These are phyloP conservation scores for Globisporangium yorkense DNA, from an alignment of 352 stramenopile species.

Conservation along the genomic window DNA sequence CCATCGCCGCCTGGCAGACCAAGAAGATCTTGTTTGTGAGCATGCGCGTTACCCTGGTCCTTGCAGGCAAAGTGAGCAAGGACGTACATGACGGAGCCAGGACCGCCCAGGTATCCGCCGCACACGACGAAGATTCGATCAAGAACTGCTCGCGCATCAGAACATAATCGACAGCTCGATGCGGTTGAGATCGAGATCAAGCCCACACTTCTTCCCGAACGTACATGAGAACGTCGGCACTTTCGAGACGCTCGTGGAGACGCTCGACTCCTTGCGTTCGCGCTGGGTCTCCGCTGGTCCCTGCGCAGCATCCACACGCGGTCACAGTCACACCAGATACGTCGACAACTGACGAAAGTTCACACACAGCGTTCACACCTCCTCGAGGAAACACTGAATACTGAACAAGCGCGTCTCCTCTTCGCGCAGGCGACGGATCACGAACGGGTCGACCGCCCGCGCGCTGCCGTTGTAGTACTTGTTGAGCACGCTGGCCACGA, in stretches of 20 bases:
- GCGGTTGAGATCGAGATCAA: conserved; percentile 1
- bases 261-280: conserved; percentile 31
- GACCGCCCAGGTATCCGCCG: conserved; percentile 33
- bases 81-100: conserved; percentile 53
- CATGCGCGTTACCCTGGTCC: not conserved
- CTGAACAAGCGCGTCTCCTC: conserved; percentile 52
- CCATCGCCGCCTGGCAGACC: conserved; percentile 46
- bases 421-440: conserved; percentile 44
- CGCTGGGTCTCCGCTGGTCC: conserved; percentile 48
- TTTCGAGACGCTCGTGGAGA: conserved; percentile 14
- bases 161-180: not conserved
- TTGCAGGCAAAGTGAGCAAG: not conserved
- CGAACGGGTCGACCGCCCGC: conserved; percentile 58
- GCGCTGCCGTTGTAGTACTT: conserved; percentile 71
- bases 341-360: not conserved
- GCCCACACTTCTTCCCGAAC: not conserved
- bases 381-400: conserved; percentile 69
- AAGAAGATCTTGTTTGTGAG: not conserved
- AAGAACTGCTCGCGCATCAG: conserved; percentile 14
- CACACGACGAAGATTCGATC: conserved; percentile 40
- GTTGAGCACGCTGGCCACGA: conserved; percentile 58
- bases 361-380: conserved; percentile 20
- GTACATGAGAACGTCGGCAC: conserved; percentile 13
- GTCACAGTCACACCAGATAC: no score
- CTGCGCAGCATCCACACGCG: conserved; percentile 11